Percentiles rank a stretch among this genome's conserved stretches.
Conservation (phyloP, 192 early-diverging fungal genomes). For the Lobosporangium transversale region DNA sequence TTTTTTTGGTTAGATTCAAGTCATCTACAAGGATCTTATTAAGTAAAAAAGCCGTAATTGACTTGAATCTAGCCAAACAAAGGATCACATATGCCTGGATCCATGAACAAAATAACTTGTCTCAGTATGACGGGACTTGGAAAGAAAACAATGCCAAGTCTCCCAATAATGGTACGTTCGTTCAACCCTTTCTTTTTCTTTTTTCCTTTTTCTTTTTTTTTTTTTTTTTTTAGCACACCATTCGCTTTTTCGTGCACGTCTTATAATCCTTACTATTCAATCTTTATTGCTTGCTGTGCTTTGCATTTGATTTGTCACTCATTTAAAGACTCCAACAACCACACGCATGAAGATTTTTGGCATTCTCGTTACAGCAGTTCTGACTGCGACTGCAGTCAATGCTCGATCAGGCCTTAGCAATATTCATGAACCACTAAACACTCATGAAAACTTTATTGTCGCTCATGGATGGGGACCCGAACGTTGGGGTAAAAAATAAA, state of each 20-base stretch:
- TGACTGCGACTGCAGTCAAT: not conserved
- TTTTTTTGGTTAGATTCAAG: constrained; percentile 43
- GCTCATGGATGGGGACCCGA: constrained; percentile 40
- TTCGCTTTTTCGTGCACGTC: not conserved
- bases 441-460: constrained; percentile 39
- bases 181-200: not conserved
- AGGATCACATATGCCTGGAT: too few relatives aligned
- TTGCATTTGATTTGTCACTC: not conserved
- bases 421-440: constrained; percentile 20
- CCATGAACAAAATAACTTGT: too few relatives aligned
- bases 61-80: too few relatives aligned
- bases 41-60: too few relatives aligned
- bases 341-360: not conserved
- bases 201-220: not conserved
- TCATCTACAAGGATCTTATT: too few relatives aligned
- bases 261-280: not conserved
- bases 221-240: not conserved
- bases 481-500: constrained; percentile 31
- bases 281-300: not conserved
- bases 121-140: not conserved
- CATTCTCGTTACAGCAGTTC: not conserved
- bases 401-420: not conserved
- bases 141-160: not conserved
- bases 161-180: not conserved
- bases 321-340: too few relatives aligned